Evolutionary conservation across 805 yeast species (phyloP).

Genomic region (Kazachstania africana): DNA sequence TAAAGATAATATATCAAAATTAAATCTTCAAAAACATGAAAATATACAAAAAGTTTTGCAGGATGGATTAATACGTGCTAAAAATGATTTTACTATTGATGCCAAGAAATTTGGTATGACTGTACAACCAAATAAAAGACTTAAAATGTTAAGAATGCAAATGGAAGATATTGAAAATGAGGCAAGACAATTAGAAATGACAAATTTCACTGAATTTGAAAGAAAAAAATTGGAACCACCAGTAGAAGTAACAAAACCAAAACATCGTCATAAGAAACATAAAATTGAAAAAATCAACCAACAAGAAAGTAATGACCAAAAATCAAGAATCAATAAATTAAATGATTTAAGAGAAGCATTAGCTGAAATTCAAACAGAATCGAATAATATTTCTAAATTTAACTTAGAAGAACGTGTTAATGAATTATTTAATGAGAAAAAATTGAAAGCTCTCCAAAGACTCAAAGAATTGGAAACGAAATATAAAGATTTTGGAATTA

Average conservation of each 20-base stretch:
- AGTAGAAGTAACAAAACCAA: conserved; percentile 2
- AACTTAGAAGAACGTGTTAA: conserved; percentile 40
- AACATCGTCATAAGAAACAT: conserved; percentile 1
- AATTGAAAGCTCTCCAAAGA: conserved; percentile 57
- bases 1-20: conserved; percentile 1
- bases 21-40: conserved; percentile 20
- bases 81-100: conserved; percentile 29
- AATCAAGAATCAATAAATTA: conserved; percentile 45
- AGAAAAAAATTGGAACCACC: conserved; percentile 11
- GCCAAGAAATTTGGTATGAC: conserved; percentile 31
- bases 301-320: conserved; percentile 23
- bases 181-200: conserved; percentile 78
- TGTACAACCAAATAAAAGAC: conserved; percentile 62
- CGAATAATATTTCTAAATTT: conserved; percentile 63
- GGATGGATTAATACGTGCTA: conserved; percentile 28
- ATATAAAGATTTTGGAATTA: conserved; percentile 54
- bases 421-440: conserved; percentile 48
- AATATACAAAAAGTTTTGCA: conserved; percentile 23
- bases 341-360: conserved; percentile 44
- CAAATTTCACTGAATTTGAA: conserved; percentile 53
- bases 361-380: conserved; percentile 54
- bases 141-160: conserved; percentile 63
- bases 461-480: conserved; percentile 56
- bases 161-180: conserved; percentile 79
- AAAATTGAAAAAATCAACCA: conserved; percentile 3